A percentile compares a stretch with the other conserved stretches of the same genome.
phyloP scores from a whole-genome alignment of 371 early-diverging fungal species.

The Actinomucor elegans region DNA sequence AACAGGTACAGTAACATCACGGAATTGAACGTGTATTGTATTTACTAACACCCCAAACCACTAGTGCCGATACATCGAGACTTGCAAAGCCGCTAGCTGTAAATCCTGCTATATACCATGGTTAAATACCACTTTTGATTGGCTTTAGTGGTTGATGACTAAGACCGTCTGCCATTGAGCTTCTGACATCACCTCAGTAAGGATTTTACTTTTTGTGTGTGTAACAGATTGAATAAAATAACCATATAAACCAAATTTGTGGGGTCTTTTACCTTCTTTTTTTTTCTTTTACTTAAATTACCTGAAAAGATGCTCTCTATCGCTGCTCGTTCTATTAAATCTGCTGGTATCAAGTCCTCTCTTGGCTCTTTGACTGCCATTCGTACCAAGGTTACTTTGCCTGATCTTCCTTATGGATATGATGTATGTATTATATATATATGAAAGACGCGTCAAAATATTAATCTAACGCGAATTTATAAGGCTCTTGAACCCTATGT shows the following conservation, averaged over 20 bases:
- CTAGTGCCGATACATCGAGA: too few species aligned
- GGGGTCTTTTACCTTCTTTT: conserved; percentile 7
- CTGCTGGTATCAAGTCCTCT: conserved; percentile 29
- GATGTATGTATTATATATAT: conserved; percentile 47
- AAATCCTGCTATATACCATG: conserved; percentile 5
- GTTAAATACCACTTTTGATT: conserved; percentile 4
- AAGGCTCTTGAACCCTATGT: conserved; percentile 93
- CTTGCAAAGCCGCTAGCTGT: too few species aligned
- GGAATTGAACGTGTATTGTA: too few species aligned
- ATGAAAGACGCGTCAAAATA: neutral
- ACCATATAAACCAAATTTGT: conserved; percentile 1
- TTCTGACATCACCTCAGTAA: conserved; percentile 10
- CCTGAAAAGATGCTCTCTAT: conserved; percentile 40
- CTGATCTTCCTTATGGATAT: conserved; percentile 76
- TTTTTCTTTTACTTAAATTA: conserved; percentile 3
- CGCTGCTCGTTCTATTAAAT: conserved; percentile 47
- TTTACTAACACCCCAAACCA: too few species aligned
- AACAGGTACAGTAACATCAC: conserved; percentile 3
- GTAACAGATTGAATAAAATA: conserved; percentile 4
- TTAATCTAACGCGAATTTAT: neutral
- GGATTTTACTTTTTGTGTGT: neutral
- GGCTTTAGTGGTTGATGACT: conserved; percentile 3
- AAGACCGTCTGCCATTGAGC: neutral
- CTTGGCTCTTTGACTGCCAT: conserved; percentile 51
- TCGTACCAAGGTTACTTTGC: conserved; percentile 68